A percentile compares a stretch with the other conserved stretches of the same genome.
Conservation (phyloP, 768 basidiomycete species). For the Dictyophora rubrovolvata region DNA sequence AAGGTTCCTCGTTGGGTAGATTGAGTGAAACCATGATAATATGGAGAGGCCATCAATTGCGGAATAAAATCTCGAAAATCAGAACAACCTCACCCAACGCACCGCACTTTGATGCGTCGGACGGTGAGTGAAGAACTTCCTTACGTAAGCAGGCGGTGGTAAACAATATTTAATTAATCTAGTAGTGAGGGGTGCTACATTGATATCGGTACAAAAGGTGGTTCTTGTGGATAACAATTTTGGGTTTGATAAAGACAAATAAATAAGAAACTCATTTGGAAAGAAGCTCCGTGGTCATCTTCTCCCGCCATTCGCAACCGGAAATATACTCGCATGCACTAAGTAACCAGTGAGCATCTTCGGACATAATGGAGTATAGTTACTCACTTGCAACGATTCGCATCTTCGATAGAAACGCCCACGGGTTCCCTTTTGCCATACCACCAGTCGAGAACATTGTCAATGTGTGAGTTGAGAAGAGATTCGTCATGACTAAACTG, state of each 20-base stretch:
- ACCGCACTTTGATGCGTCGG: too few relatives aligned
- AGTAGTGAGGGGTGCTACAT: too few relatives aligned
- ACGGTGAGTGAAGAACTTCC: too few relatives aligned
- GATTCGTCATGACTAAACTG: slow-evolving; percentile 43
- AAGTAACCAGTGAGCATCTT: background rate
- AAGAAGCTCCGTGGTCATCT: slow-evolving; percentile 32
- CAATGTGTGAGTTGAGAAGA: slow-evolving; percentile 44
- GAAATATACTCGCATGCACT: slow-evolving; percentile 66
- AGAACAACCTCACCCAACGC: too few relatives aligned
- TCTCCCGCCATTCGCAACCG: slow-evolving; percentile 71
- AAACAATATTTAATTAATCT: too few relatives aligned
- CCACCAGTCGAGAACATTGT: slow-evolving; percentile 64
- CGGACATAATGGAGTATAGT: background rate
- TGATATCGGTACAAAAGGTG: too few relatives aligned
- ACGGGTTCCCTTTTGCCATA: slow-evolving; percentile 50
- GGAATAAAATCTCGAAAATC: too few relatives aligned
- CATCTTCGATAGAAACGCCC: slow-evolving; percentile 57
- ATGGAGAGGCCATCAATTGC: slow-evolving; percentile 4
- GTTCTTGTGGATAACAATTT: too few relatives aligned
- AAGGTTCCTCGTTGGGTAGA: slow-evolving; percentile 1
- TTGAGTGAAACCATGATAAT: background rate
- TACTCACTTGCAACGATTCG: slow-evolving; percentile 59
- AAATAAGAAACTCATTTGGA: too few relatives aligned
- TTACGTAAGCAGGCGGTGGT: too few relatives aligned
- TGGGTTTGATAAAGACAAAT: too few relatives aligned